Percentiles rank a stretch among this genome's conserved stretches.
Conservation (phyloP, 1,139 yeast species). For the Candida buenavistaensis region DNA sequence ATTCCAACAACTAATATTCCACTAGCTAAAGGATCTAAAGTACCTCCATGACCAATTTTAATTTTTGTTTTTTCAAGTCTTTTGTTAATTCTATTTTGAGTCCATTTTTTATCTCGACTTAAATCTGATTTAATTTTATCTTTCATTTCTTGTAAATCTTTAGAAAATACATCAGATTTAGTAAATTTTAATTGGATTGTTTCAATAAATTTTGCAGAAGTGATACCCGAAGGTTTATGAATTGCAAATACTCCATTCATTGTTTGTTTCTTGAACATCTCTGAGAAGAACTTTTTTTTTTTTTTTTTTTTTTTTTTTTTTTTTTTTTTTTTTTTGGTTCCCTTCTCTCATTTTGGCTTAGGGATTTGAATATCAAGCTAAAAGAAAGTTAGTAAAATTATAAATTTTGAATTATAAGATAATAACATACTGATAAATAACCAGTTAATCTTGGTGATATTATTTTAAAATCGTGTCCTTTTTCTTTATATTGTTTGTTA, state of each 20-base stretch:
- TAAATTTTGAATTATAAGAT: neutral
- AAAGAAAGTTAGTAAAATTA: constrained; percentile 7
- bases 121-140: constrained; percentile 32
- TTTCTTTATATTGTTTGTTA: constrained; percentile 33
- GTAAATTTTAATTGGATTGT: constrained; percentile 65
- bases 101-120: constrained; percentile 50
- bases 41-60: constrained; percentile 98
- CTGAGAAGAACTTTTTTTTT: constrained; percentile 4
- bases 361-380: constrained; percentile 50
- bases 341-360: constrained; percentile 23
- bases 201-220: constrained; percentile 72
- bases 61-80: constrained; percentile 54
- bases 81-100: constrained; percentile 43
- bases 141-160: constrained; percentile 47
- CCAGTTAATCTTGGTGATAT: constrained; percentile 60
- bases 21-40: constrained; percentile 91
- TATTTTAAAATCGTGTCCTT: constrained; percentile 30
- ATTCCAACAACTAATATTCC: constrained; percentile 92
- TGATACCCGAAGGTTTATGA: constrained; percentile 82
- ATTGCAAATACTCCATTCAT: constrained; percentile 96
- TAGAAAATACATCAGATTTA: constrained; percentile 56
- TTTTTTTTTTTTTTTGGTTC: constrained; percentile 5
- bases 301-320: constrained; percentile 3
- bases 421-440: constrained; percentile 53
- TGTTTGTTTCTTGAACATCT: constrained; percentile 13